Base-by-base conservation (phyloP, 179 eudicot species). In the Gypsophila paniculata region DNA sequence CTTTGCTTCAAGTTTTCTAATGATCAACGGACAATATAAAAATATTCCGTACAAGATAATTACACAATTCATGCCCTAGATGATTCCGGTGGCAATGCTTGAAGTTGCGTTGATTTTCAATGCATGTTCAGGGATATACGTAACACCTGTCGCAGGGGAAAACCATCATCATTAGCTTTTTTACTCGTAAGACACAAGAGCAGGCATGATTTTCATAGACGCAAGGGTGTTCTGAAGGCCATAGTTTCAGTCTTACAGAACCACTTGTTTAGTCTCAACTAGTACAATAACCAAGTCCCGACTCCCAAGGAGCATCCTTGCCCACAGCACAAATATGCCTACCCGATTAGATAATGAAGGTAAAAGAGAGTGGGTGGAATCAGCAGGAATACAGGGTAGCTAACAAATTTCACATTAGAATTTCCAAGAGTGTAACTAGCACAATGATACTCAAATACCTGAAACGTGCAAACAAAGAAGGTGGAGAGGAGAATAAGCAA, bases 91-190 rank as follows among this genome's bases (percentile, higher is more conserved):
- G 59, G 89, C 82, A 62, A 92, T 79, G 89, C 96, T 92, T 63
- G 91, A 84, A 34, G 91, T 90, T 61, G 98, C 95, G 75, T 92
- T 86, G 69, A 92, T 88, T 90, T 87, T 90, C 82, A 90, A 78
- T 0, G 88, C 78, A 76, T 87, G 82, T 90, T 88, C 98, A n/a
- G 87, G 87, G 51, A 84, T 57, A 73, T 84, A 84, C 25, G 77
- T 77, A 48, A 49, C 22, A 79, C 80, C 87, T 84, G 85, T 76
- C 53, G 46, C 65, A 71, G 39, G 46, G 17, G 62, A 7, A 70
- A 71, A 73, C 71, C 22, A 15, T 51, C 29, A 51, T 51, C 46
- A 52, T 52, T 68, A 68, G 44, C 14, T 69, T 22, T 38, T 42
- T 26, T 34, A 6, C 17, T 67, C 51, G 15, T 12, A 32, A 51